These are phyloP conservation scores for Trametes sp. DNA, from an alignment of 1,284 basidiomycete species.

Conservation along the genomic window DNA sequence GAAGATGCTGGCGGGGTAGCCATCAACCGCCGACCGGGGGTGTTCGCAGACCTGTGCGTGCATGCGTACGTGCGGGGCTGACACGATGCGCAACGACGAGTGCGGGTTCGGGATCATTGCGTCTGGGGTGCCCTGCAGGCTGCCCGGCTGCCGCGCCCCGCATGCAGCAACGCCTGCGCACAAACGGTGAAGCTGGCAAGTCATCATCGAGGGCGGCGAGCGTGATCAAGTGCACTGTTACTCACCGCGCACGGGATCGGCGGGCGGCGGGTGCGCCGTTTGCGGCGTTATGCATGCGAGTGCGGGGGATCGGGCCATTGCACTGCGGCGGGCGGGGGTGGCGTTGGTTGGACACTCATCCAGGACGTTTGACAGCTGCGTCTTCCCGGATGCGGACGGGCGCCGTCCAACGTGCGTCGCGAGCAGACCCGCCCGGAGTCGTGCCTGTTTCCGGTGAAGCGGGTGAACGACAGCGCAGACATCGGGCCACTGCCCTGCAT, in stretches of 20 bases:
- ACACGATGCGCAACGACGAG: neutral
- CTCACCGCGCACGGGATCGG: no score
- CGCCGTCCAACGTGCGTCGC: no score
- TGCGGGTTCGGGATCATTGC: neutral
- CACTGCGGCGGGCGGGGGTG: no score
- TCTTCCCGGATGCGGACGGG: neutral
- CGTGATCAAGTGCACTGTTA: no score
- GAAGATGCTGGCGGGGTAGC: neutral
- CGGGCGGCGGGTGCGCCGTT: neutral
- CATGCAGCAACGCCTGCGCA: no score
- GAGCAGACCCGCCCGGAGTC: neutral
- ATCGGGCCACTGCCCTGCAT: neutral
- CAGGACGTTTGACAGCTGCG: constrained; percentile 2
- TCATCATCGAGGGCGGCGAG: neutral
- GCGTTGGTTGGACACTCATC: constrained; percentile 17
- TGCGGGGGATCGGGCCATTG: no score
- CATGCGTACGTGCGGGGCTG: neutral
- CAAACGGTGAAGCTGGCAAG: neutral
- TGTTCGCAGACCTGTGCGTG: neutral
- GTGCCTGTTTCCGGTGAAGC: constrained; percentile 7
- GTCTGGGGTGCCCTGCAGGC: neutral
- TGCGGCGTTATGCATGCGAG: neutral
- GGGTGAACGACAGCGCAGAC: neutral
- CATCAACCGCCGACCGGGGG: constrained; percentile 2
- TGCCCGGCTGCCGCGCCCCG: no score